phyloP scores from a whole-genome alignment of 148 eudicot species.

The Vaccinium myrtillus region DNA sequence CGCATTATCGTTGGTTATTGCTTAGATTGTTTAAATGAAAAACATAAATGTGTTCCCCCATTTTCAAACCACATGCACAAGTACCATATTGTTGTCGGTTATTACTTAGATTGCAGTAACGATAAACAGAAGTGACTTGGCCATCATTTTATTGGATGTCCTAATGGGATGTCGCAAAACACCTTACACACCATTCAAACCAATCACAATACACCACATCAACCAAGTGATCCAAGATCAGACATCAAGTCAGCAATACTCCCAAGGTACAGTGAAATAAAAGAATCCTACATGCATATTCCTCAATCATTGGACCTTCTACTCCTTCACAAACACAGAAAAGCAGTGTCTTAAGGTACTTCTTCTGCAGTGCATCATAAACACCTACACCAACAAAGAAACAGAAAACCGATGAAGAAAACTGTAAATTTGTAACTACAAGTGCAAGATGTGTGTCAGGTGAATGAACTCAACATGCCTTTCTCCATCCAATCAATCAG shows the following conservation, averaged over 20 bases:
- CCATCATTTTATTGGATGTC: neutral
- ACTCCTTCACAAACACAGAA: conserved; percentile 80
- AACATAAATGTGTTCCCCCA: neutral
- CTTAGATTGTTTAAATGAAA: neutral
- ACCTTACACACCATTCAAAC: neutral
- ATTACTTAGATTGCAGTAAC: neutral
- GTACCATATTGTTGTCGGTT: neutral
- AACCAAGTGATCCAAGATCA: neutral
- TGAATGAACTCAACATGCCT: conserved; percentile 39
- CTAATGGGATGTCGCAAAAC: neutral
- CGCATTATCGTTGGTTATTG: neutral
- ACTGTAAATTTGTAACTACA: neutral
- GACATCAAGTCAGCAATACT: neutral
- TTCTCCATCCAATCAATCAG: conserved; percentile 99
- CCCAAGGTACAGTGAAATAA: neutral
- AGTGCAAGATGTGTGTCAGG: conserved; percentile 4
- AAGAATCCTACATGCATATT: conserved; percentile 67
- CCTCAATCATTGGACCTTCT: conserved; percentile 86
- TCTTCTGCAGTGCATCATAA: conserved; percentile 94
- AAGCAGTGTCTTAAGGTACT: conserved; percentile 72
- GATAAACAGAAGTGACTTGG: neutral
- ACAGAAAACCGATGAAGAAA: neutral
- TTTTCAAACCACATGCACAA: neutral
- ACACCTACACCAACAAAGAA: conserved; percentile 58
- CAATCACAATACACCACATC: no score